Conservation (phyloP, 164 flowering plant species). For the Vitis labrusca region DNA sequence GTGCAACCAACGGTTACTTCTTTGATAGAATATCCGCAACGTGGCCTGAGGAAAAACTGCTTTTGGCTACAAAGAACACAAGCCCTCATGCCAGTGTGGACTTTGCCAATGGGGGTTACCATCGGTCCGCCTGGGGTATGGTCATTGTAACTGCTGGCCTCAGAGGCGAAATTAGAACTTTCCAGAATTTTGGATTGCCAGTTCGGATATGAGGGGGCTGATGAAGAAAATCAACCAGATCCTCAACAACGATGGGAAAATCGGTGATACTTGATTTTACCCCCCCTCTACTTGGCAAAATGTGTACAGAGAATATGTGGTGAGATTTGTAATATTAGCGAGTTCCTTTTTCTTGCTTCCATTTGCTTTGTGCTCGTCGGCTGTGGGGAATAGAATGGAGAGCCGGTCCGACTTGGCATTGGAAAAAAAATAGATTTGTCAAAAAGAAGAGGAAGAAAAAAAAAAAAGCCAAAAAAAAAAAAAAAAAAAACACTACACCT, state of each 20-base stretch:
- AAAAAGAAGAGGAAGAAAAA: not conserved
- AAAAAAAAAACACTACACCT: constrained; percentile 21
- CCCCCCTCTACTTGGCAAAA: constrained; percentile 7
- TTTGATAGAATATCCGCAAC: constrained; percentile 69
- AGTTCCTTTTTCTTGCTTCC: constrained; percentile 20
- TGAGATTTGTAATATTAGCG: constrained; percentile 46
- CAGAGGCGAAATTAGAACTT: constrained; percentile 79
- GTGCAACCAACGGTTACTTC: constrained; percentile 61
- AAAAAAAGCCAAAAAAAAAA: not conserved
- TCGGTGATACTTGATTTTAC: not conserved
- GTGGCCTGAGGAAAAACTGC: constrained; percentile 85
- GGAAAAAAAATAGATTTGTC: constrained; percentile 13
- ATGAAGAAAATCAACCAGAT: not conserved
- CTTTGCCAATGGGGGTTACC: constrained; percentile 28
- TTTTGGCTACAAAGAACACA: constrained; percentile 36
- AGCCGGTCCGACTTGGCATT: constrained; percentile 18
- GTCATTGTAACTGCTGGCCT: constrained; percentile 92
- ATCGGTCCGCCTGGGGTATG: constrained; percentile 79
- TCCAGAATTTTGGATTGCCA: constrained; percentile 93
- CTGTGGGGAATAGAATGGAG: constrained; percentile 12
- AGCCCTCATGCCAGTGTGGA: constrained; percentile 56
- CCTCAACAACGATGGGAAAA: constrained; percentile 6
- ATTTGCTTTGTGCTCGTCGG: constrained; percentile 21
- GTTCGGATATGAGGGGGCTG: constrained; percentile 44
- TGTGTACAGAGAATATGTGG: constrained; percentile 37